A percentile compares a stretch with the other conserved stretches of the same genome.
These are phyloP conservation scores for Achaetomium macrosporum DNA, from an alignment of 2,329 filamentous ascomycete genomes.

Conservation along the genomic window DNA sequence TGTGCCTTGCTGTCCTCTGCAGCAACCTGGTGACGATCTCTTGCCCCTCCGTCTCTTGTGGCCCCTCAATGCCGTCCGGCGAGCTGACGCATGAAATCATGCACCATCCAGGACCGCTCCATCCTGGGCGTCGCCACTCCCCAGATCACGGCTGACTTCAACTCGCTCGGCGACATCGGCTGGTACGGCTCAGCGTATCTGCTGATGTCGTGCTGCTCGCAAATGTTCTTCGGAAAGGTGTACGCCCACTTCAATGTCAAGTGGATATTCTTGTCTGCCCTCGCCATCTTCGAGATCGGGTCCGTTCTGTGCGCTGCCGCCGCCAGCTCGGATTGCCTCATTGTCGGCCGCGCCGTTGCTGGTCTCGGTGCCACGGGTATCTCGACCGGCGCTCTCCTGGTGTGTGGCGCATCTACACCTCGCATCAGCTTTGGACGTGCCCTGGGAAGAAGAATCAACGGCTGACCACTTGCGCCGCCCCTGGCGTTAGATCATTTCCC, in stretches of 20 bases:
- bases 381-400: constrained; percentile 24
- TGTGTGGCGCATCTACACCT: background rate
- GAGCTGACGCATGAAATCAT: background rate
- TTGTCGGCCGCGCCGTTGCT: constrained; percentile 32
- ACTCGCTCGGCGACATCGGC: constrained; percentile 15
- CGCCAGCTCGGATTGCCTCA: constrained; percentile 29
- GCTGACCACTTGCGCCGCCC: too few species aligned
- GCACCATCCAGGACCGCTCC: background rate
- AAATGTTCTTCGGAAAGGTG: constrained; percentile 30
- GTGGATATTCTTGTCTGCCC: constrained; percentile 12
- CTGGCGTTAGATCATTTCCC: background rate
- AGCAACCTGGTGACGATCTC: background rate
- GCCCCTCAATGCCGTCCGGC: too few species aligned
- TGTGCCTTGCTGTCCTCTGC: background rate
- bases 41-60: background rate
- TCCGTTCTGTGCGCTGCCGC: constrained; percentile 33
- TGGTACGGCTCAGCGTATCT: constrained; percentile 18
- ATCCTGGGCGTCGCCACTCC: background rate
- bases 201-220: constrained; percentile 28
- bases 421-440: too few species aligned
- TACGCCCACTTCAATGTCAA: constrained; percentile 32
- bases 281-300: constrained; percentile 30
- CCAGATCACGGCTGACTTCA: constrained; percentile 14
- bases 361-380: constrained; percentile 31
- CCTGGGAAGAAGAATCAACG: background rate